Conservation (phyloP, 2,329 filamentous ascomycete genomes). For the Colletotrichum sp. region DNA sequence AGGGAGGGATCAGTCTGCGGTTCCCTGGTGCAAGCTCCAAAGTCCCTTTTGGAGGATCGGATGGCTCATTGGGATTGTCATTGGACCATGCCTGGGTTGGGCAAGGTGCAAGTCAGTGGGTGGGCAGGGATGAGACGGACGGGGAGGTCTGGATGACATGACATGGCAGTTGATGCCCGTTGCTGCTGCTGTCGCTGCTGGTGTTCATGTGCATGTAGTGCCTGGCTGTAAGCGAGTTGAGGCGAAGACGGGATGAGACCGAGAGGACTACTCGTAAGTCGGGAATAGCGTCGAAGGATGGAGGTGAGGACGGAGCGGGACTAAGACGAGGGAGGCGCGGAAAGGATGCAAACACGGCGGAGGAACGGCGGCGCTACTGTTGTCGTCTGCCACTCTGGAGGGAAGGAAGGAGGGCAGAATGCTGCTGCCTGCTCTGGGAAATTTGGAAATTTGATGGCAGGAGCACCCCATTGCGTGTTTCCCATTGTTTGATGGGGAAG, state of each 20-base stretch:
- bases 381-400: not conserved
- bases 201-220: not conserved
- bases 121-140: not conserved
- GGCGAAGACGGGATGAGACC: not conserved
- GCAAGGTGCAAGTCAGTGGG: not conserved
- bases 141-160: not conserved
- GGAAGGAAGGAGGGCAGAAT: not conserved
- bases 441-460: not conserved
- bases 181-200: not conserved
- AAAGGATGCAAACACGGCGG: not conserved
- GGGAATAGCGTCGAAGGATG: not conserved
- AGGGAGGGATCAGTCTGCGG: not conserved
- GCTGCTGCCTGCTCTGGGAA: not conserved
- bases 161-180: not conserved
- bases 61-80: conserved; percentile 12
- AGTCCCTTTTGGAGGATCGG: not conserved
- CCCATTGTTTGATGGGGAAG: not conserved
- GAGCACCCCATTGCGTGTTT: not conserved
- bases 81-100: not conserved
- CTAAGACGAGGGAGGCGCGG: not conserved
- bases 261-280: not conserved
- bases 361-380: not conserved
- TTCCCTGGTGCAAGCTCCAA: not conserved
- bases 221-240: not conserved
- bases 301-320: not conserved